These are phyloP conservation scores for Sutorius australiensis DNA, from an alignment of 768 basidiomycete species.

Conservation along the genomic window DNA sequence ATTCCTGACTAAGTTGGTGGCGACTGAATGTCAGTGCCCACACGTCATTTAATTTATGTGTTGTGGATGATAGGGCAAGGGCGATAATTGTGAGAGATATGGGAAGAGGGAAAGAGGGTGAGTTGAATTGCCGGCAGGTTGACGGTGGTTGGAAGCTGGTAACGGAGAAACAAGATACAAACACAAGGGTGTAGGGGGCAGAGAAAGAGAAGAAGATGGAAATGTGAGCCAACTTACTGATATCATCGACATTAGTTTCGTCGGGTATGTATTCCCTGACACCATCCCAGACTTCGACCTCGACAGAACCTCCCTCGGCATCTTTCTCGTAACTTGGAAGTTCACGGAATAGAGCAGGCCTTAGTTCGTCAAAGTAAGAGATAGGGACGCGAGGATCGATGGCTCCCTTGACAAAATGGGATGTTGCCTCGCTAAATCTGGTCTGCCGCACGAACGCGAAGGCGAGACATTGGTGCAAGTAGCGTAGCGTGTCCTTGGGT, in stretches of 20 bases:
- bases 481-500: slow-evolving; percentile 65
- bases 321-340: neutral
- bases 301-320: slow-evolving; percentile 37
- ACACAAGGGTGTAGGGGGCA: slow-evolving; percentile 21
- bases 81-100: slow-evolving; percentile 29
- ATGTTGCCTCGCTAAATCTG: slow-evolving; percentile 78
- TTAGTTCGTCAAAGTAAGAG: slow-evolving; percentile 75
- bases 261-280: slow-evolving; percentile 66
- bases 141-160: slow-evolving; percentile 27
- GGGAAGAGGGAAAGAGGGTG: slow-evolving; percentile 21
- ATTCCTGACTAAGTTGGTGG: slow-evolving; percentile 84
- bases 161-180: slow-evolving; percentile 17
- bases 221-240: slow-evolving; percentile 61
- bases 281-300: slow-evolving; percentile 70
- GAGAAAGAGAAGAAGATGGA: slow-evolving; percentile 18
- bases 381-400: slow-evolving; percentile 82
- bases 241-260: slow-evolving; percentile 71
- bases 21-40: slow-evolving; percentile 79
- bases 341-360: slow-evolving; percentile 53
- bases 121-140: slow-evolving; percentile 25
- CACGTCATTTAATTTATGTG: slow-evolving; percentile 20
- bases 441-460: slow-evolving; percentile 77
- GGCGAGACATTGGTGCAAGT: slow-evolving; percentile 79
- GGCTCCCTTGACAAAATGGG: slow-evolving; percentile 71
- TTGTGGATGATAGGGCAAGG: slow-evolving; percentile 26